Evolutionary conservation across 371 early-diverging fungal species (phyloP).

Genomic region (Syncephalis fuscata): DNA sequence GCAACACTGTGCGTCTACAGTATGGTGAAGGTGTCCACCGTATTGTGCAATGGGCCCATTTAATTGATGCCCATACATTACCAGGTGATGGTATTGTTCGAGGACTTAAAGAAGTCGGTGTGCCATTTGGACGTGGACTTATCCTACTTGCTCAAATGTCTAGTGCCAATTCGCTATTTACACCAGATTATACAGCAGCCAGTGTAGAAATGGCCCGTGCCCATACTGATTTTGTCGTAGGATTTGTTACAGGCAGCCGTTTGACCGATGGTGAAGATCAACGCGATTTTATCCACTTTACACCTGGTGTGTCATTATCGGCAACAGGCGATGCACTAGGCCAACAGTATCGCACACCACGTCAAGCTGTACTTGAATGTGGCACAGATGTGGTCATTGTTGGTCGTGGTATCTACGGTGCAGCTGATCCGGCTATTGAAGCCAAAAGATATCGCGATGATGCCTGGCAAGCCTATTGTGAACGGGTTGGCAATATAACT

Average conservation of each 20-base stretch:
- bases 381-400: slow-evolving; percentile 93
- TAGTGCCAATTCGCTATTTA: slow-evolving; percentile 67
- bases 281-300: slow-evolving; percentile 81
- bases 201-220: slow-evolving; percentile 77
- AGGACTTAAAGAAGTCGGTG: slow-evolving; percentile 74
- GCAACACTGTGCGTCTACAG: slow-evolving; percentile 89
- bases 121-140: slow-evolving; percentile 62
- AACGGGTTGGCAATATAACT: slow-evolving; percentile 16
- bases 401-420: slow-evolving; percentile 87
- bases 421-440: slow-evolving; percentile 44
- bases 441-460: slow-evolving; percentile 76
- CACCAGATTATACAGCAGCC: slow-evolving; percentile 61
- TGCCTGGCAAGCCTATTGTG: slow-evolving; percentile 88
- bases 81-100: slow-evolving; percentile 92
- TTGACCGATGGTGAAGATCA: slow-evolving; percentile 27
- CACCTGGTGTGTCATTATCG: slow-evolving; percentile 84
- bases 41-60: slow-evolving; percentile 89
- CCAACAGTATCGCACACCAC: slow-evolving; percentile 87
- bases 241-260: slow-evolving; percentile 76
- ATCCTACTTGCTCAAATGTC: slow-evolving; percentile 95
- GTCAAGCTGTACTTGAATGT: slow-evolving; percentile 63
- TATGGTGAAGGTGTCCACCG: slow-evolving; percentile 79
- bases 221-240: slow-evolving; percentile 80
- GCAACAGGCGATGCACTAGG: slow-evolving; percentile 74
- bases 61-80: slow-evolving; percentile 85